Evolutionary conservation across 2,329 filamentous ascomycete species (phyloP).

Genomic region (Dothiorella sarmentorum): DNA sequence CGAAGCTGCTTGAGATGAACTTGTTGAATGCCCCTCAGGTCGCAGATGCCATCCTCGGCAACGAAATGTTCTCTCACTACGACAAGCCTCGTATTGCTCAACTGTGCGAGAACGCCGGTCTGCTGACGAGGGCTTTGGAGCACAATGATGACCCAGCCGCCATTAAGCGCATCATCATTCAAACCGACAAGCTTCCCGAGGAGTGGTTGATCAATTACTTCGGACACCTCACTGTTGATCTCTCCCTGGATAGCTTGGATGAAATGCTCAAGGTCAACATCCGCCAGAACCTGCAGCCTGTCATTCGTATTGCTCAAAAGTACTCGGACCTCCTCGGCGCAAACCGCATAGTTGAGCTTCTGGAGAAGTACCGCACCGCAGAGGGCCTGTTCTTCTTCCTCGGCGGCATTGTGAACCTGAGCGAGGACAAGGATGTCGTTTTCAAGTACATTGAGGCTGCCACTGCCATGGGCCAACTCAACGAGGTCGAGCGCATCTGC

Average conservation of each 20-base stretch:
- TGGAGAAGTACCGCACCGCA: slow-evolving; percentile 96
- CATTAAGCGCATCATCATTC: slow-evolving; percentile 86
- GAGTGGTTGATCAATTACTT: slow-evolving; percentile 95
- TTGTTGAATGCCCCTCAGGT: slow-evolving; percentile 94
- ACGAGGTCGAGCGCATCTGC: slow-evolving; percentile 95
- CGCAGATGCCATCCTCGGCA: slow-evolving; percentile 93
- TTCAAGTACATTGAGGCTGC: slow-evolving; percentile 99
- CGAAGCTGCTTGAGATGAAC: slow-evolving; percentile 96
- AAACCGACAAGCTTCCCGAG: slow-evolving; percentile 79
- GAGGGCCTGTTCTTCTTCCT: slow-evolving; percentile 98
- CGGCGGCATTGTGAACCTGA: slow-evolving; percentile 95
- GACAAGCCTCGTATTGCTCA: slow-evolving; percentile 85
- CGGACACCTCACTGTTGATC: slow-evolving; percentile 89
- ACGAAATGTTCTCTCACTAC: slow-evolving; percentile 98
- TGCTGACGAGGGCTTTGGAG: slow-evolving; percentile 70
- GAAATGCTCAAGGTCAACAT: slow-evolving; percentile 97
- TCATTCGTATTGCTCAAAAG: slow-evolving; percentile 94
- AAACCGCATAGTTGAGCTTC: slow-evolving; percentile 82
- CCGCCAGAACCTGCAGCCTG: slow-evolving; percentile 90
- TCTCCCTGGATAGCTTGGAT: slow-evolving; percentile 88
- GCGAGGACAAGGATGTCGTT: slow-evolving; percentile 89
- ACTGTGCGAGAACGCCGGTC: slow-evolving; percentile 88
- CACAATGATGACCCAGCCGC: slow-evolving; percentile 87
- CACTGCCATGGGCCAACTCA: slow-evolving; percentile 87
- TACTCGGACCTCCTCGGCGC: slow-evolving; percentile 93